Conservation (phyloP, 1,284 basidiomycete genomes). For the Ganoderma boninense region DNA sequence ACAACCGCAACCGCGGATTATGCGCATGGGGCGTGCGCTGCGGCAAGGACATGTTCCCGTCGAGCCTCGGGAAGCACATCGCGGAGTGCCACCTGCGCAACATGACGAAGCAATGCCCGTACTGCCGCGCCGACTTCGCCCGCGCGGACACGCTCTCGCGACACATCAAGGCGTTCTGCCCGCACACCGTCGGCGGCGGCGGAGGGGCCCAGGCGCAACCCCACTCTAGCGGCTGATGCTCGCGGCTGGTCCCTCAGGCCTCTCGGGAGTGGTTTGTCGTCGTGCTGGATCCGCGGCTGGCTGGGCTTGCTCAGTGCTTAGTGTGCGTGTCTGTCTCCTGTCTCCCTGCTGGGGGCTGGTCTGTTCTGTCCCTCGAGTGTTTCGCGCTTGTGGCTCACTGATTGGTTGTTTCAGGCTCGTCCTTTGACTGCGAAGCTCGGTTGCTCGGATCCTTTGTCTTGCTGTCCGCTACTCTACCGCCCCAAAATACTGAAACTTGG, state of each 20-base stretch:
- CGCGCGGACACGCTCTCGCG: conserved; percentile 35
- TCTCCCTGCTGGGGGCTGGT: conserved; percentile 4
- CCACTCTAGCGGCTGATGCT: conserved; percentile 11
- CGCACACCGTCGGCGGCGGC: conserved; percentile 14
- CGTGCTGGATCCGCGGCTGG: background rate
- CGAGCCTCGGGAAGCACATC: conserved; percentile 37
- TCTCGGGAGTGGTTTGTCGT: background rate
- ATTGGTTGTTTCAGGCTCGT: conserved; percentile 13
- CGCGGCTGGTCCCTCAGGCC: background rate
- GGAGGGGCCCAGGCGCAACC: background rate
- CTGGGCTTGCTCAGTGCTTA: conserved; percentile 14
- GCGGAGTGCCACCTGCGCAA: conserved; percentile 36
- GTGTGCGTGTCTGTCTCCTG: conserved; percentile 14
- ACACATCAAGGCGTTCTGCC: conserved; percentile 36
- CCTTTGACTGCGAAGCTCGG: conserved; percentile 4
- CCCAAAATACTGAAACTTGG: background rate
- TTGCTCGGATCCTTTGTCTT: conserved; percentile 6
- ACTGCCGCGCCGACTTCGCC: conserved; percentile 34
- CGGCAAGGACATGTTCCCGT: conserved; percentile 35
- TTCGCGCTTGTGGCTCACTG: conserved; percentile 7
- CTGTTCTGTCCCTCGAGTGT: background rate
- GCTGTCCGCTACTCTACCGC: conserved; percentile 11
- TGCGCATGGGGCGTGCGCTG: conserved; percentile 33
- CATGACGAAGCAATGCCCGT: conserved; percentile 32
- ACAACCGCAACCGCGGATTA: conserved; percentile 29